These are phyloP conservation scores for Pelagophyceae sp. DNA, from an alignment of 352 stramenopile species.

Conservation along the genomic window DNA sequence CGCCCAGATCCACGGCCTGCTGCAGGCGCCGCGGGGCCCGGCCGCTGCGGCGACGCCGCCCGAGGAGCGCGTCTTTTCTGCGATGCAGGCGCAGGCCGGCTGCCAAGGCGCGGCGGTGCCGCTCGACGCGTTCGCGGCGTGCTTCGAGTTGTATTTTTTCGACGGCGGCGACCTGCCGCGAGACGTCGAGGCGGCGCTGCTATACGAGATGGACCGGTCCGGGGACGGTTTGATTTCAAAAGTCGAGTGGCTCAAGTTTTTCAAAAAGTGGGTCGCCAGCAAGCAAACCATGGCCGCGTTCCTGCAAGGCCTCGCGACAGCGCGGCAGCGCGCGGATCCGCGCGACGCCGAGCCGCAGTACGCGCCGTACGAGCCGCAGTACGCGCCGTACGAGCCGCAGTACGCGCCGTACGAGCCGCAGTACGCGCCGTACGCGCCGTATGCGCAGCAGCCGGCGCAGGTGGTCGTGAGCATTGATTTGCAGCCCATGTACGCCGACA, in stretches of 20 bases:
- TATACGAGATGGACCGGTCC: slow-evolving; percentile 14
- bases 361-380: no score
- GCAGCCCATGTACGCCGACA: no score
- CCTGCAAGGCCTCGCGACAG: slow-evolving; percentile 20
- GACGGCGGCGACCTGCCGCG: slow-evolving; percentile 5
- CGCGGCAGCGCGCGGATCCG: no score
- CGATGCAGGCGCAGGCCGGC: no score
- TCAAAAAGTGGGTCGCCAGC: slow-evolving; percentile 1
- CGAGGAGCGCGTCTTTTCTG: neutral
- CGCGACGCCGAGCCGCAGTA: no score
- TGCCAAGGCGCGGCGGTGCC: neutral
- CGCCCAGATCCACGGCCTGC: slow-evolving; percentile 9
- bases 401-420: no score
- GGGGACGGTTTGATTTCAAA: slow-evolving; percentile 8
- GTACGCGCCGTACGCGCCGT: no score
- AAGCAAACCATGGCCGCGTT: slow-evolving; percentile 9
- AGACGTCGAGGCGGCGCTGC: slow-evolving; percentile 1
- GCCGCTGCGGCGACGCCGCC: slow-evolving; percentile 7
- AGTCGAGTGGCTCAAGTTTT: slow-evolving; percentile 26
- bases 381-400: no score
- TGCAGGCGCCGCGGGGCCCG: neutral
- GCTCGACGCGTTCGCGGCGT: neutral
- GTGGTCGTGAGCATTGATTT: no score
- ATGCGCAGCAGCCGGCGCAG: no score
- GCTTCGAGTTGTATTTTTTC: slow-evolving; percentile 16